Base-by-base conservation (phyloP, 83 land plant genomes). In the Thuja plicata region DNA sequence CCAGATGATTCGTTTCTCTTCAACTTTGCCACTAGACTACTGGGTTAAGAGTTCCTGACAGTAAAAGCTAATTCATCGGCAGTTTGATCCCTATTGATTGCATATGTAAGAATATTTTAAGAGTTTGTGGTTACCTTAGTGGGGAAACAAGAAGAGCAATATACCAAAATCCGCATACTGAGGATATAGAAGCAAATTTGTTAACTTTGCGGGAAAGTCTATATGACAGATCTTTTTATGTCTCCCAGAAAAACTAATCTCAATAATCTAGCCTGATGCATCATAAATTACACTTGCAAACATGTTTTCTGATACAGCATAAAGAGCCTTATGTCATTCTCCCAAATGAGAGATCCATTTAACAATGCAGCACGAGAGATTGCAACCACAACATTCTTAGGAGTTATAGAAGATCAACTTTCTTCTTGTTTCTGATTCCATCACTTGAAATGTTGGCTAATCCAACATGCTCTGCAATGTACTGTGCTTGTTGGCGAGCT, bases 401-500 rank as follows among this genome's bases (percentile, higher is more conserved):
- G 57, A n/a, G 4, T 50, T 5, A 84, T 2, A 84, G 21, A 48
- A 48, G 38, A 32, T 50, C 86, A 50, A 32, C 15, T 32, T 84
- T 11, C 35, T 84, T 50, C 24, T 41, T 27, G 38, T 50, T 84
- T 32, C 21, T 16, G 32, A 46, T 3, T 84, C 30, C 60, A 48
- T 84, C 57, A 9, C 57, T 84, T 0, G 19, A 84, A 32, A 48
- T 41, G 54, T 32, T 84, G 32, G 52, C 37, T 84, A 84, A 84
- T 84, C 55, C 57, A 84, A 84, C 35, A 84, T 46, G 19, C 32
- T 48, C 34, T 46, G 35, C 55, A 46, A 84, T 84, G 30, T 84
- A 16, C 15, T 84, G 30, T 84, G 86, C 86, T 48, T 32, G 57
- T 17, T 84, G 86, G 48, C 85, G 85, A 32, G 85, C 54, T 46